Evolutionary conservation across 225 moss, liverwort and hornwort genomes (phyloP).

Genomic region (Bryoerythrophyllum caledonicum): DNA sequence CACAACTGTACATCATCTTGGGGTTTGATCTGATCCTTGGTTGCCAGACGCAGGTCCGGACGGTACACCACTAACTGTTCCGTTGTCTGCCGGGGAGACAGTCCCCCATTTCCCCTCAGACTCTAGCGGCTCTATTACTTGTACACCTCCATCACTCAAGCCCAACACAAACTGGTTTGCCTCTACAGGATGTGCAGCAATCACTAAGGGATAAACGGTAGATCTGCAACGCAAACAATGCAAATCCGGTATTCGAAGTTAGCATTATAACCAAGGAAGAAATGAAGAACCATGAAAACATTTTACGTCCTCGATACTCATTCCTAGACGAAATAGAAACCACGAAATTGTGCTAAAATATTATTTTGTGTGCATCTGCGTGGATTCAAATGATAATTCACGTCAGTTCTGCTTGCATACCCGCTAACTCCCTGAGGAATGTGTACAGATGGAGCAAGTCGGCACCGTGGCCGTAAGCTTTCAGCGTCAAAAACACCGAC

Average conservation of each 20-base stretch:
- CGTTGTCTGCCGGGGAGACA: conserved; percentile 85
- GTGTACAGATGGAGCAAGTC: conserved; percentile 71
- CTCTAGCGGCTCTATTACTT: conserved; percentile 88
- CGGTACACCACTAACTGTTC: conserved; percentile 65
- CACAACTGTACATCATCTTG: conserved; percentile 84
- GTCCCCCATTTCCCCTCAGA: conserved; percentile 84
- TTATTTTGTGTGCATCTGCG: no score
- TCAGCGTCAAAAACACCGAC: conserved; percentile 87
- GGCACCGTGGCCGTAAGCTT: conserved; percentile 75
- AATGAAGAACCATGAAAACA: no score
- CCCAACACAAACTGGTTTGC: conserved; percentile 88
- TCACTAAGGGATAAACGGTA: conserved; percentile 79
- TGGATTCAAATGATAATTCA: background rate
- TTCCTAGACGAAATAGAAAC: no score
- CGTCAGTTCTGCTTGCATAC: conserved; percentile 48
- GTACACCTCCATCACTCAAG: conserved; percentile 86
- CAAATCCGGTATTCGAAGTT: no score
- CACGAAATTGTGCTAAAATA: no score
- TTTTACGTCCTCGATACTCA: background rate
- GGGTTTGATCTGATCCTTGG: conserved; percentile 91
- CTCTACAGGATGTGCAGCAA: conserved; percentile 81
- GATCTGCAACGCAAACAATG: conserved; percentile 42
- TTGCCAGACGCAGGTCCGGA: conserved; percentile 89
- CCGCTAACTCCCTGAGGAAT: conserved; percentile 82
- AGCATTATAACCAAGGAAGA: no score